Evolutionary conservation across 345 rosid genomes (phyloP), one percentile per base, ranked within the genome.

Genomic region (Arabis alpina): DNA sequence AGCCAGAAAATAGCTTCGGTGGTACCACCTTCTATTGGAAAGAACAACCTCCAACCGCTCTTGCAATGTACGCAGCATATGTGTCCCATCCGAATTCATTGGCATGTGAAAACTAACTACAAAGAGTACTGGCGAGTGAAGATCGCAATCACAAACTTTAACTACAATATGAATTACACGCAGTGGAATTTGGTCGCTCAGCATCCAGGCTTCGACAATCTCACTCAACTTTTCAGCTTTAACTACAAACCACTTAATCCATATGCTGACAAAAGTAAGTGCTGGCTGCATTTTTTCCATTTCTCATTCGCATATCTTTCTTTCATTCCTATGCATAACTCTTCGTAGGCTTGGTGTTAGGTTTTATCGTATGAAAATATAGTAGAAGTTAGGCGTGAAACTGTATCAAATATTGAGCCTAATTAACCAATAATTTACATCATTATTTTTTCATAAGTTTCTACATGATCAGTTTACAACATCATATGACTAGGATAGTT

Each of bases 81-180:
- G 98, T 93, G 98, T 75, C 98, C 98, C 3, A 62, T 88, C 65
- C 70, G 94, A 87, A 75, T 93, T 73, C 97, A 93, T 64, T 93
- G 98, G 98, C 97, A 91, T 76, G 83, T 88, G 0, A 87, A 90
- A 71, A 76, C 84, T 13, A 93, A 85, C 83, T 87, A 88, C 87
- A 83, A 80, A 83, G 84, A 81, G 72, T 89, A 91, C 60, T 91
- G 98, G 98, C 81, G 96, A 55, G 96, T 82, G 43, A 93, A 86
- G 79, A 16, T 90, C 62, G 83, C 94, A 13, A 70, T 90, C 68
- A 84, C 93, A 23, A 93, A 93, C 77, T 93, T 87, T 74, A 93
- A 93, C 69, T 91, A 87, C 81, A 83, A 79, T 34, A 83, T 76
- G 91, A 93, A 93, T 75, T 91, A 91, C 62, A 56, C 88, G 0